Conservation (phyloP, 2,329 filamentous ascomycete species). For the Diaporthe ilicicola region DNA sequence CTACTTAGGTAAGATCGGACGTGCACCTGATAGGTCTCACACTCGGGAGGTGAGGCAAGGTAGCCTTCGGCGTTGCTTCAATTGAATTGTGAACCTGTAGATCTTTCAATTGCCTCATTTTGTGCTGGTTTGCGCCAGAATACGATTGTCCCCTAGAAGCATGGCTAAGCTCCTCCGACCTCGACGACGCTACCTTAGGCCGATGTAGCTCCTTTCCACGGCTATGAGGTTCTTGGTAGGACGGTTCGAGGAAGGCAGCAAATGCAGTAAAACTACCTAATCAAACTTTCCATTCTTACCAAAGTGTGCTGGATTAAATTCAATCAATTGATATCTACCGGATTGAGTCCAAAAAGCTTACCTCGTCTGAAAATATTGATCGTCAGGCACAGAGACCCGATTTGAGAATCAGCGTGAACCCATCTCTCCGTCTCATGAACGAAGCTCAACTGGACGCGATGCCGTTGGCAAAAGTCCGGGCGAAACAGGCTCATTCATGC, state of each 20-base stretch:
- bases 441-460: slow-evolving; percentile 10
- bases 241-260: neutral
- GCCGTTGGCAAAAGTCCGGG: neutral
- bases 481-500: slow-evolving; percentile 4
- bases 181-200: neutral
- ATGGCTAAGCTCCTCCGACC: neutral
- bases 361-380: neutral
- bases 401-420: neutral
- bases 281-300: neutral
- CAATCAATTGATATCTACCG: neutral
- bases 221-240: accelerated
- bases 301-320: neutral
- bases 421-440: neutral
- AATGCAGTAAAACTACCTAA: neutral
- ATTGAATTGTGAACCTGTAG: neutral
- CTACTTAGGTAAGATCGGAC: slow-evolving; percentile 5
- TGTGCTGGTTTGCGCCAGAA: too few species aligned
- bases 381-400: neutral
- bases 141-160: too few species aligned
- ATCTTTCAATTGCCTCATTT: neutral
- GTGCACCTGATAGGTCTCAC: neutral
- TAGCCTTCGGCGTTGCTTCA: neutral
- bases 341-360: neutral
- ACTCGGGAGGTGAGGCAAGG: neutral
- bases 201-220: neutral